Evolutionary conservation across 2,329 filamentous ascomycete species (phyloP).

Genomic region (Atkinsonella hypoxylon): DNA sequence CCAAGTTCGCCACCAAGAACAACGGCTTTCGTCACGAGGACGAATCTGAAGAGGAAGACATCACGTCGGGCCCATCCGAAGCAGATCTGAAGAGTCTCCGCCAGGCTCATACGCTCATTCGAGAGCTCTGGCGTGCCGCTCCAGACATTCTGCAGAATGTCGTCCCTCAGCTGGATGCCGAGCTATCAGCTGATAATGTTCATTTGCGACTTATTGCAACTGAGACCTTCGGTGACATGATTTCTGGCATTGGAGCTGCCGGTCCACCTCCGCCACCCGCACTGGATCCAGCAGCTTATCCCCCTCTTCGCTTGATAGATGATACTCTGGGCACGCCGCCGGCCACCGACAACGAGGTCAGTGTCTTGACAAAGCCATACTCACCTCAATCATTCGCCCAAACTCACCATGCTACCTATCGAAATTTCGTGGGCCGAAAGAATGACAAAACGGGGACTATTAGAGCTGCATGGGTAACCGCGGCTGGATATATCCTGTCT

Average conservation of each 20-base stretch:
- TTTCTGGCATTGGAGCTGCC: constrained; percentile 83
- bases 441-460: constrained; percentile 80
- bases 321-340: constrained; percentile 30
- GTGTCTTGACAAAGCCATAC: constrained; percentile 67
- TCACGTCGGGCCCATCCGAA: constrained; percentile 54
- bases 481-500: constrained; percentile 73
- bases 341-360: constrained; percentile 30
- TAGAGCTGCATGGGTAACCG: constrained; percentile 75
- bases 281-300: constrained; percentile 75
- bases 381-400: constrained; percentile 85
- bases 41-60: constrained; percentile 53
- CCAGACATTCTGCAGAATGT: constrained; percentile 85
- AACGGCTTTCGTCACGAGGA: constrained; percentile 48
- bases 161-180: constrained; percentile 83
- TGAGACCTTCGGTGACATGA: constrained; percentile 89
- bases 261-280: constrained; percentile 62
- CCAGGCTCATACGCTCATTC: constrained; percentile 80
- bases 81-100: constrained; percentile 77
- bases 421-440: constrained; percentile 71
- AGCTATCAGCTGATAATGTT: constrained; percentile 80
- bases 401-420: constrained; percentile 65
- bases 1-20: constrained; percentile 40
- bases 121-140: constrained; percentile 87
- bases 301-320: constrained; percentile 55
- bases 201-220: constrained; percentile 79